These are phyloP conservation scores for Kitagawia praeruptora DNA, from an alignment of 129 eudicot species.

Conservation along the genomic window DNA sequence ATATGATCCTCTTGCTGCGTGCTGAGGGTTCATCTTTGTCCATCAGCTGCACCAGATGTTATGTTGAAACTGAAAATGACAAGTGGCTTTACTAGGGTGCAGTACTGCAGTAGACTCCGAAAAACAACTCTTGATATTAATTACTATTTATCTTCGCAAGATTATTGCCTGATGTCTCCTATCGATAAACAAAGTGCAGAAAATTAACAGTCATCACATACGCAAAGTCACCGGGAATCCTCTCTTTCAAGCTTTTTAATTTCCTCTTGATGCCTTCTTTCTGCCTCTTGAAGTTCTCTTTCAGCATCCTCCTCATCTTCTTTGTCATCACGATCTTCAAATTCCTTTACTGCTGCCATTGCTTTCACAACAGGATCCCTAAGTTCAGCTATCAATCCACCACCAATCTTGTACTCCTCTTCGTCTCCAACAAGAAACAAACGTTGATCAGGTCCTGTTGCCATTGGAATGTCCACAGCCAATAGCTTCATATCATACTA, in stretches of 20 bases:
- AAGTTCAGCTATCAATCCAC: slow-evolving; percentile 81
- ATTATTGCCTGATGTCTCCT: not conserved
- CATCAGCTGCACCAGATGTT: not conserved
- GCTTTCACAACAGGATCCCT: slow-evolving; percentile 96
- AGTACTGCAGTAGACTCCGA: not conserved
- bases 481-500: slow-evolving; percentile 87
- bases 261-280: slow-evolving; percentile 67
- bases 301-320: slow-evolving; percentile 90
- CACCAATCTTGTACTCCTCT: slow-evolving; percentile 86
- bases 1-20: no score
- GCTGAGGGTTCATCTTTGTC: not conserved
- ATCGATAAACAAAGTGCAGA: slow-evolving; percentile 11
- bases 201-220: not conserved
- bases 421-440: slow-evolving; percentile 77
- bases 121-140: not conserved
- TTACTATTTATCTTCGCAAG: not conserved
- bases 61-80: not conserved
- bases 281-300: slow-evolving; percentile 77
- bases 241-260: slow-evolving; percentile 60
- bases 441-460: slow-evolving; percentile 89
- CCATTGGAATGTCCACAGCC: slow-evolving; percentile 91
- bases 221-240: slow-evolving; percentile 20
- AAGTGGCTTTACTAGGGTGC: not conserved
- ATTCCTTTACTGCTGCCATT: slow-evolving; percentile 84
- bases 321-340: slow-evolving; percentile 66